phyloP scores from a whole-genome alignment of 2,329 filamentous ascomycete species.

The Epichloe hybrida region DNA sequence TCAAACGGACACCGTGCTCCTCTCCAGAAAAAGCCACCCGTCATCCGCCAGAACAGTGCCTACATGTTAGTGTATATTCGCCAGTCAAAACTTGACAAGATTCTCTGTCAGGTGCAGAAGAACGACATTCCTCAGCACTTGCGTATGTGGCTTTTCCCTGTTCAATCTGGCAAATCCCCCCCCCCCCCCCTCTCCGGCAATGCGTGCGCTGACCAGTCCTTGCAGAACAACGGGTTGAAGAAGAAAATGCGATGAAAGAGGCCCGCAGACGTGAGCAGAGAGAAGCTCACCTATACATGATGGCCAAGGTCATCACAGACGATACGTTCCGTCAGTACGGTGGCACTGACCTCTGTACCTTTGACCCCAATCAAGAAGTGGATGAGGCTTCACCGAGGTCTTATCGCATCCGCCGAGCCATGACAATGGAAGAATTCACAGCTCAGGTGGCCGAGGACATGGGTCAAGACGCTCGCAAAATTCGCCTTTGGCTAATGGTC shows the following conservation, averaged over 20 bases:
- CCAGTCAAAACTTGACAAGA: conserved; percentile 68
- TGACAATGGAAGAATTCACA: conserved; percentile 63
- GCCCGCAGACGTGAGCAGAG: conserved; percentile 76
- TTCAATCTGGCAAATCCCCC: background rate
- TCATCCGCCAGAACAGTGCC: conserved; percentile 64
- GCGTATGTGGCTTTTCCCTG: conserved; percentile 32
- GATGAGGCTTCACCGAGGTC: conserved; percentile 57
- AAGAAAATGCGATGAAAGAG: conserved; percentile 67
- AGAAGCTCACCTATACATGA: conserved; percentile 87
- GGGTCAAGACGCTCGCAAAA: conserved; percentile 49
- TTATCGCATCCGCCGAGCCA: conserved; percentile 63
- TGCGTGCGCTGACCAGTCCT: conserved; percentile 7
- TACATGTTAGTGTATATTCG: conserved; percentile 99
- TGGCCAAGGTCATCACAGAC: conserved; percentile 68
- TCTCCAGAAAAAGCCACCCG: conserved; percentile 40
- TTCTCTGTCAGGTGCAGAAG: conserved; percentile 63
- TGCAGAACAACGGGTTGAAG: conserved; percentile 57
- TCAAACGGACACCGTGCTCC: conserved; percentile 34
- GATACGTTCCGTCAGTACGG: conserved; percentile 69
- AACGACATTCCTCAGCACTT: conserved; percentile 74
- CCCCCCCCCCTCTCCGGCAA: too few relatives aligned
- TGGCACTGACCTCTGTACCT: conserved; percentile 68
- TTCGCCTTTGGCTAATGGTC: conserved; percentile 94
- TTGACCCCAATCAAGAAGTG: conserved; percentile 49
- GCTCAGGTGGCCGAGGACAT: conserved; percentile 57